phyloP scores from a whole-genome alignment of 441 rosid genomes.

The Populus hybrid region DNA sequence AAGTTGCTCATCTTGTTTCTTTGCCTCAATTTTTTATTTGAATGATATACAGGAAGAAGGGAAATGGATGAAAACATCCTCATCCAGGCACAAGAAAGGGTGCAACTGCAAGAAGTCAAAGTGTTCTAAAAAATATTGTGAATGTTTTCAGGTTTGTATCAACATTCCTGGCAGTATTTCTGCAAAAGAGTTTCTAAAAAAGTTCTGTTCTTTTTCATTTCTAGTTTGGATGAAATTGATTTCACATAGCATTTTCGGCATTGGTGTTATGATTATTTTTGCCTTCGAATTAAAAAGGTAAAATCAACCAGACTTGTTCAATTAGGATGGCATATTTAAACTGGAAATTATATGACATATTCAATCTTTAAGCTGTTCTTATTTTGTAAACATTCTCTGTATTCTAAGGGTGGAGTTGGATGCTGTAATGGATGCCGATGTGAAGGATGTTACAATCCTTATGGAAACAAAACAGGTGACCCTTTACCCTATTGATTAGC shows the following conservation, averaged over 20 bases:
- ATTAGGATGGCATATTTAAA: slow-evolving; percentile 5
- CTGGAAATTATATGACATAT: neutral
- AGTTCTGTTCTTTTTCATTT: neutral
- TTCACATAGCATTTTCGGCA: neutral
- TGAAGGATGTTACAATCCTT: slow-evolving; percentile 40
- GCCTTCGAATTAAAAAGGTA: slow-evolving; percentile 1
- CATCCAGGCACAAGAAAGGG: slow-evolving; percentile 54
- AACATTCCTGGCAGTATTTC: neutral
- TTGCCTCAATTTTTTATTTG: neutral
- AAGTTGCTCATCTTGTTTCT: neutral
- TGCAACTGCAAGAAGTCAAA: slow-evolving; percentile 64
- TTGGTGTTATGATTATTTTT: neutral
- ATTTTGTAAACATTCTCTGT: neutral
- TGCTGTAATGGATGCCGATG: slow-evolving; percentile 54
- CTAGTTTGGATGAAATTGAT: neutral
- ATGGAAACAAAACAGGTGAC: slow-evolving; percentile 43
- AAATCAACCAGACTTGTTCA: neutral
- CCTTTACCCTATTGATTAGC: neutral
- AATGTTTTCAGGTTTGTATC: slow-evolving; percentile 59
- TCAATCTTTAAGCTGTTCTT: slow-evolving; percentile 1
- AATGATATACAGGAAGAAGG: slow-evolving; percentile 31
- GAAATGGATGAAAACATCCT: slow-evolving; percentile 29
- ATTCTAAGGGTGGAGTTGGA: slow-evolving; percentile 45
- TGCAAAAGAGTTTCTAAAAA: neutral
- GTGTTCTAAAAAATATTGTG: slow-evolving; percentile 61